Evolutionary conservation across 2,329 filamentous ascomycete genomes (phyloP), one percentile per base, ranked within the genome.

Genomic region (Orbilia quercus): DNA sequence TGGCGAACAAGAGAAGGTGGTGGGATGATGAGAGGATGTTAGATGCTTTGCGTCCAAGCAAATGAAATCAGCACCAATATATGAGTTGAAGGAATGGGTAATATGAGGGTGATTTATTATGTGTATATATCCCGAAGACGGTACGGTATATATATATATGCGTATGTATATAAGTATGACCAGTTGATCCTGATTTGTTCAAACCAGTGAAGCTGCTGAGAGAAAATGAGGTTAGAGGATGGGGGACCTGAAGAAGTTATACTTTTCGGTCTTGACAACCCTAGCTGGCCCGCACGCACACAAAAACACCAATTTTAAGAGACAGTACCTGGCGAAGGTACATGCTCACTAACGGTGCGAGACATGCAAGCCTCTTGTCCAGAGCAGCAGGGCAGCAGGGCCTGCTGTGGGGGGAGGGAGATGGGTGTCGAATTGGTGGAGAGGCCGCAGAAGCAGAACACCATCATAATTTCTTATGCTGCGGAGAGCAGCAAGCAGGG

Each of bases 241-340:
- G 66, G 66, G 66, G 57, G 57, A 62, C 51, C 58, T 67, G 57
- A 63, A 58, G 66, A 64, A 42, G 57, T 71, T 71, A 71, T 71
- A 71, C 66, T 51, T 71, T 71, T 71, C 22, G 36, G 23, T 38
- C 42, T 44, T 38, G 66, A 63, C 38, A 58, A 50, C 45, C 57
- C 57, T 71, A 64, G 66, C 66, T 70, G 22, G 64, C 51, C 11
- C 42, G 47, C 25, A 12, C 50, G 7, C 31, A 22, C 28, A 51
- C 40, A 47, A 44, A 16, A 31, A 31, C 42, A 70, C 28, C 45
- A 45, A 71, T 58, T 58, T 64, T 50, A 53, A 71, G 50, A 31
- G 58, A 7, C 40, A 63, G 47, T 53, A 63, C 47, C 34, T 31
- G 28, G 28, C 28, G 28, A 31, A n/a, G 28, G 28, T 31, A 31